Base-by-base conservation (phyloP, 192 early-diverging fungal species). In the Backusella liffmaniae region DNA sequence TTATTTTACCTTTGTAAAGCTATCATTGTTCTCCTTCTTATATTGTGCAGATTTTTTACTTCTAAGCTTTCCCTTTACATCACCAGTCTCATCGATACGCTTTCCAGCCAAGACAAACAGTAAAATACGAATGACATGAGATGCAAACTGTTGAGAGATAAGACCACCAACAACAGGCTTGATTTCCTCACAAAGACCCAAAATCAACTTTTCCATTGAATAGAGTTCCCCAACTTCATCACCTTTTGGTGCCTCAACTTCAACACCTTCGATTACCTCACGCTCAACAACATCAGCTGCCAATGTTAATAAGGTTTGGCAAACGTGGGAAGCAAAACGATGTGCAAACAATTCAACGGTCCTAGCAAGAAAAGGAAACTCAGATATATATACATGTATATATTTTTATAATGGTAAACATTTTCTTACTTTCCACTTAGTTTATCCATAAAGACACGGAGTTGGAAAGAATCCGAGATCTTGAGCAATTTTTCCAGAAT, bases 291-390 rank as follows among this genome's bases (percentile, higher is more conserved):
- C 82, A 71, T 90, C 88, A 1, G 93, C 92, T 23, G 87, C 89
- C 5, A 95, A 77, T 9, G 88, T 86, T 59, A 96, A 79, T 18
- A 96, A 77, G 16, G 95, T 94, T 86, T 97, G 96, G 66, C 90
- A 89, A 0, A 95, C 94, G 74, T 97, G 96, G 1, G 94, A 96
- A 3, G 93, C 94, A 76, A 94, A 96, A 67, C 91, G 92, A 77
- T 97, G 94, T 18, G 89, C 86, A 37, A 94, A 94, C 46, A 97
- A 84, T 69, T 89, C 86, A 30, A 88, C 72, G 42, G 77, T 62
- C 15, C 75, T 76, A 59, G 15, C 10, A 29, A 75, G 82, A 87
- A 67, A 7, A 34, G 21, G 21, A 23, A 65, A 0, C 23, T 29
- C 7, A 73, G 39, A 32, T 32, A 32, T 3, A 3, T 3, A 32